Percentiles rank a stretch among this genome's conserved stretches.
Evolutionary conservation across 2,329 filamentous ascomycete species (phyloP).

Genomic region (Aspergillus transmontanensis): DNA sequence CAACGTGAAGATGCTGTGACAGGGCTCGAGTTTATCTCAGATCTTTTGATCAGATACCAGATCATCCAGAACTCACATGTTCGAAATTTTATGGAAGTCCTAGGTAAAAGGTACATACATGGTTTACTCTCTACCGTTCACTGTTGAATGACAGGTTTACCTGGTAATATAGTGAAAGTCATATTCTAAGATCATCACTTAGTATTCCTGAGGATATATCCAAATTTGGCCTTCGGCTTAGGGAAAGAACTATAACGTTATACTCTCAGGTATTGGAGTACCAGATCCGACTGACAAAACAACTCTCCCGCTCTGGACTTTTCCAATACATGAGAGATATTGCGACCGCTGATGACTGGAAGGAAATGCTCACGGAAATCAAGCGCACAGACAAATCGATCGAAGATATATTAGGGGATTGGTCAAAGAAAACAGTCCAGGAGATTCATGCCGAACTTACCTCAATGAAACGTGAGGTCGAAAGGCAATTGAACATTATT

Average conservation of each 20-base stretch:
- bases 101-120: background rate
- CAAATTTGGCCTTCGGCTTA: background rate
- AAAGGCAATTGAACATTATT: background rate
- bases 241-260: background rate
- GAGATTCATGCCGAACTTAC: background rate
- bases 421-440: background rate
- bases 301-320: background rate
- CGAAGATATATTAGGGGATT: background rate
- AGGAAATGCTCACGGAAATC: background rate
- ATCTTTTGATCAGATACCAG: background rate
- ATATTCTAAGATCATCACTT: background rate
- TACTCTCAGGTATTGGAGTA: background rate
- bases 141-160: background rate
- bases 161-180: background rate
- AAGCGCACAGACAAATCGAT: background rate
- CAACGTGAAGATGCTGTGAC: constrained; percentile 13
- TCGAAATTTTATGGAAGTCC: background rate
- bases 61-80: background rate
- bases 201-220: background rate
- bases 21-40: constrained; percentile 4
- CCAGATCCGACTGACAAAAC: background rate
- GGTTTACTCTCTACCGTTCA: background rate
- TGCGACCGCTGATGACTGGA: constrained; percentile 1
- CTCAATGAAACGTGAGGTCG: background rate
- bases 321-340: background rate